Percentiles rank a stretch among this genome's conserved stretches.
Evolutionary conservation across 106 monocot species (phyloP).

Genomic region (Phalaenopsis equestris): DNA sequence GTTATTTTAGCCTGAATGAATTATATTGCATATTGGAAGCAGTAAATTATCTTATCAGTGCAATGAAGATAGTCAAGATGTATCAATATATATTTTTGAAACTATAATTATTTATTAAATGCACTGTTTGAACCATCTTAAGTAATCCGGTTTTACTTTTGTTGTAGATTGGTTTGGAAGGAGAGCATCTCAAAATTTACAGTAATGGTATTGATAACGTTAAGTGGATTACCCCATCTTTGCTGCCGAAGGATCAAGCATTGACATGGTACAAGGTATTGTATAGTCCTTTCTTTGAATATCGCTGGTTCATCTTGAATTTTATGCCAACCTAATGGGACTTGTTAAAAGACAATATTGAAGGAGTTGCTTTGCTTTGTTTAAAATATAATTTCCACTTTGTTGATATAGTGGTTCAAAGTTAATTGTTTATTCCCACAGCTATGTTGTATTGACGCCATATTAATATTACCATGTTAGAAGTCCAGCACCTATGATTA

Average conservation of each 20-base stretch:
- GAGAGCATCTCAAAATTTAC: constrained; percentile 55
- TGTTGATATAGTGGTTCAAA: not conserved
- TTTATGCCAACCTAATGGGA: not conserved
- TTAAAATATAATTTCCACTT: not conserved
- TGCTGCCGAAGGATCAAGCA: constrained; percentile 69
- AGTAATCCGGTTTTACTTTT: not conserved
- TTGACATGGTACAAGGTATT: constrained; percentile 96
- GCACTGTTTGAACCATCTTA: not conserved
- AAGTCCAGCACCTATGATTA: not conserved
- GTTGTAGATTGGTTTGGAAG: constrained; percentile 75
- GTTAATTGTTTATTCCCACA: not conserved
- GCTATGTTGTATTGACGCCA: not conserved
- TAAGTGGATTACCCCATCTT: constrained; percentile 43
- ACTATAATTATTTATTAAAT: not conserved
- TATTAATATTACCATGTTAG: not conserved
- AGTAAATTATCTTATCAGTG: constrained; percentile 2
- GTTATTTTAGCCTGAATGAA: not conserved
- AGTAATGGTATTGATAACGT: constrained; percentile 27
- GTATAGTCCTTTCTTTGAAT: not conserved
- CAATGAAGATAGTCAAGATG: not conserved
- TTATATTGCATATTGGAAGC: not conserved
- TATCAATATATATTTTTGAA: not conserved
- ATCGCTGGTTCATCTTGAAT: not conserved
- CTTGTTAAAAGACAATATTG: not conserved
- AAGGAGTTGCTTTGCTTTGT: not conserved